A percentile compares a stretch with the other conserved stretches of the same genome.
Evolutionary conservation across 352 stramenopile species (phyloP).

Genomic region (Phytophthora pisi): DNA sequence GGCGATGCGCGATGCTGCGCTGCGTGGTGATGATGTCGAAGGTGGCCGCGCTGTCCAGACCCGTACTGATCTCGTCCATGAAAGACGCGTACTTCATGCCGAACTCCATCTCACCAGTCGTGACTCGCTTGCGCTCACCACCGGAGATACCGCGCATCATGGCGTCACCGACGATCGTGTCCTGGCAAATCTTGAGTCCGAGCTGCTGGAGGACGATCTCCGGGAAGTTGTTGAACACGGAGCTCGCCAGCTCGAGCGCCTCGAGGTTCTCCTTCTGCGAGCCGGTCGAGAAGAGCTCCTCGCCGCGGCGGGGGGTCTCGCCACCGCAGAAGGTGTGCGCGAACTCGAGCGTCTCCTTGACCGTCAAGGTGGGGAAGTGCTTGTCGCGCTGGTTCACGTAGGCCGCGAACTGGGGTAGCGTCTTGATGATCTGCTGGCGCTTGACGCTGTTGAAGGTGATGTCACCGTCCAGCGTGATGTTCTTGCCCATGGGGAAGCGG

Average conservation of each 20-base stretch:
- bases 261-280: slow-evolving; percentile 15
- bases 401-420: slow-evolving; percentile 45
- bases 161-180: slow-evolving; percentile 67
- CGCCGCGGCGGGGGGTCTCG: slow-evolving; percentile 27
- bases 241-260: slow-evolving; percentile 10
- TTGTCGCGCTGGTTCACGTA: slow-evolving; percentile 60
- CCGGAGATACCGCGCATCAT: slow-evolving; percentile 65
- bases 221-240: slow-evolving; percentile 20
- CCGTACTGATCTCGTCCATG: slow-evolving; percentile 92
- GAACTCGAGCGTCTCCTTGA: slow-evolving; percentile 62
- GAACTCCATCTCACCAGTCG: slow-evolving; percentile 86
- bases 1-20: slow-evolving; percentile 24
- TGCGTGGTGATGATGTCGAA: slow-evolving; percentile 37
- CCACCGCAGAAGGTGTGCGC: slow-evolving; percentile 43
- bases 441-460: slow-evolving; percentile 47
- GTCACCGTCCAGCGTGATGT: slow-evolving; percentile 42
- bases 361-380: slow-evolving; percentile 56
- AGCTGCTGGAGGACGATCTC: slow-evolving; percentile 29
- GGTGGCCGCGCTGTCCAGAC: slow-evolving; percentile 78
- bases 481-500: slow-evolving; percentile 41
- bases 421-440: slow-evolving; percentile 33
- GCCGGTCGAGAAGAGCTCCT: slow-evolving; percentile 20
- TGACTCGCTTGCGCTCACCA: slow-evolving; percentile 72
- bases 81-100: slow-evolving; percentile 68
- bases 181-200: slow-evolving; percentile 40